A percentile compares a stretch with the other conserved stretches of the same genome.
Conservation (phyloP, 352 stramenopile species). For the Phytopythium ostracodes region DNA sequence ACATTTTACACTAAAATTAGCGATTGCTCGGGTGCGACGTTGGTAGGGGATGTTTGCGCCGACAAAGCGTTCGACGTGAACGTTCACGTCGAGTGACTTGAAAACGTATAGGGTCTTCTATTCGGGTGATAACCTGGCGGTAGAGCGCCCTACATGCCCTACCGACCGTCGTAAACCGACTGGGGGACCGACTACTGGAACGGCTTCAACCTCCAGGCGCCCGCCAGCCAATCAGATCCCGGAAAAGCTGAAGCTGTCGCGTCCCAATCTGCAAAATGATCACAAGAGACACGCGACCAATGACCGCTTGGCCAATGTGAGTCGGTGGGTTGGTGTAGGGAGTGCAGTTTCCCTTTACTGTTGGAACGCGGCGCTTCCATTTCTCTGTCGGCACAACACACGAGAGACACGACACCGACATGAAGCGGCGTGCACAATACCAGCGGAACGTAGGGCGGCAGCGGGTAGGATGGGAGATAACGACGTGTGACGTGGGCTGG, state of each 20-base stretch:
- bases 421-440: not conserved
- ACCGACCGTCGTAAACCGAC: not conserved
- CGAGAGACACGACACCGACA: not conserved
- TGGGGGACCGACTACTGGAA: not conserved
- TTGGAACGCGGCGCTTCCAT: not conserved
- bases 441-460: not conserved
- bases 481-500: not conserved
- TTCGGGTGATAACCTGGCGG: not conserved
- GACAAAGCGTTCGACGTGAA: not conserved
- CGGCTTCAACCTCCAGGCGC: not conserved
- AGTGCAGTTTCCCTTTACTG: no score
- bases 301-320: not conserved
- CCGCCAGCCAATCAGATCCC: not conserved
- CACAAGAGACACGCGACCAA: conserved; percentile 1
- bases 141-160: not conserved
- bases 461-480: not conserved
- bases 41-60: not conserved
- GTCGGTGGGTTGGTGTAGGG: no score
- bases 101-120: conserved; percentile 1
- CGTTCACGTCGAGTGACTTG: not conserved
- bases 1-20: not conserved
- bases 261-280: not conserved
- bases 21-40: not conserved
- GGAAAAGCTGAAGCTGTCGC: not conserved
- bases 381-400: not conserved